Percentiles rank a stretch among this genome's conserved stretches.
Evolutionary conservation across 371 early-diverging fungal species (phyloP).

Genomic region (Funneliformis caledonium): DNA sequence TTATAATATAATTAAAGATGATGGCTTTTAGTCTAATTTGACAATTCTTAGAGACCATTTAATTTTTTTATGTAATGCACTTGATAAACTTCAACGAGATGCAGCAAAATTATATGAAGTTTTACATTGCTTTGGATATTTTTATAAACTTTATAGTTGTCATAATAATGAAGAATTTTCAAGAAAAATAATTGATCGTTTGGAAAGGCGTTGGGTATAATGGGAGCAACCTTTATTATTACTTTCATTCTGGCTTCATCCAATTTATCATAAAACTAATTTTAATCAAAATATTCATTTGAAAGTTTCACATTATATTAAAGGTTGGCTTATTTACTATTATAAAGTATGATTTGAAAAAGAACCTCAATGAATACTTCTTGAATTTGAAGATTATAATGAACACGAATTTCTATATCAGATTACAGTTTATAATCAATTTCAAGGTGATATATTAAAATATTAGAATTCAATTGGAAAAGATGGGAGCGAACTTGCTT

Average conservation of each 20-base stretch:
- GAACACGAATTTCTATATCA: neutral
- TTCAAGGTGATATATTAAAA: neutral
- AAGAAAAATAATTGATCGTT: neutral
- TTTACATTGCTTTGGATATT: neutral
- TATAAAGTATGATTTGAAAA: conserved; percentile 1
- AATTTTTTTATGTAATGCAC: neutral
- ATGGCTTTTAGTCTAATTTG: neutral
- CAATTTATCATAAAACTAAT: neutral
- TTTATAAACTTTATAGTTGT: neutral
- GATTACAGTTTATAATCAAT: neutral
- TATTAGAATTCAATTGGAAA: neutral
- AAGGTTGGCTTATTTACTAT: conserved; percentile 7
- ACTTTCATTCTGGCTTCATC: neutral
- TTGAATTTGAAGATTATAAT: conserved; percentile 11
- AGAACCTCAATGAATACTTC: neutral
- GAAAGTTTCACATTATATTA: neutral
- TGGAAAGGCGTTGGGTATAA: neutral
- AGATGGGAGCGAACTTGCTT: neutral
- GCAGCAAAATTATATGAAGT: conserved; percentile 11
- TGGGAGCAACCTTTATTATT: conserved; percentile 22
- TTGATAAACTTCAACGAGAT: conserved; percentile 7
- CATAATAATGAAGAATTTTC: neutral
- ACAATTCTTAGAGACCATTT: neutral
- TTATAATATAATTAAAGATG: neutral
- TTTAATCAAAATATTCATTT: neutral